phyloP scores from a whole-genome alignment of 768 basidiomycete genomes.

The Candolleomyces eurysporus region DNA sequence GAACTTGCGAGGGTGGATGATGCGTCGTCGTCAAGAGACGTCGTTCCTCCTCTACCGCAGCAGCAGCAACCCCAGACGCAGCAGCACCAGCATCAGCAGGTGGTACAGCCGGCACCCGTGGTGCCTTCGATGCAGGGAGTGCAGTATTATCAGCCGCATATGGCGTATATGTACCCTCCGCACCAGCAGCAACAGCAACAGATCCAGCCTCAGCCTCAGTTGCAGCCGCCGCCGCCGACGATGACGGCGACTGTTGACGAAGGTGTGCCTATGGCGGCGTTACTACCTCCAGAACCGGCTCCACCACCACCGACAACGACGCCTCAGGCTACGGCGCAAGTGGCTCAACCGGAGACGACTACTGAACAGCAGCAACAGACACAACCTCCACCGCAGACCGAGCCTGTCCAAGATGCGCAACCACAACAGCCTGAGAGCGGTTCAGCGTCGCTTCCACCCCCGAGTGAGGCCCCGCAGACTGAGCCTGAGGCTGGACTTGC shows the following conservation, averaged over 20 bases:
- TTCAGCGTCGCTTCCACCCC: neutral
- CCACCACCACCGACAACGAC: too few species aligned
- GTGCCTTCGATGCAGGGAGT: neutral
- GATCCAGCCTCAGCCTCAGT: constrained; percentile 3
- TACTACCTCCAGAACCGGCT: too few species aligned
- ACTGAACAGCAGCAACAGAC: neutral
- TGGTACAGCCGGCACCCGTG: neutral
- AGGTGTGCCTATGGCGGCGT: too few species aligned
- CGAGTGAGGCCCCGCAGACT: neutral
- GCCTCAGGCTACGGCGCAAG: neutral
- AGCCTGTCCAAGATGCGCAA: neutral
- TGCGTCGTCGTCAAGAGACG: constrained; percentile 1
- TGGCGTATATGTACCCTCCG: neutral
- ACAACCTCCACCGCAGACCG: neutral
- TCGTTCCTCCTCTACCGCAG: constrained; percentile 3
- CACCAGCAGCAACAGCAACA: neutral
- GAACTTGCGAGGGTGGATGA: constrained; percentile 57
- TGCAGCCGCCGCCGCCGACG: constrained; percentile 10
- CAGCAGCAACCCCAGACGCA: constrained; percentile 9
- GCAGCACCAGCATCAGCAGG: neutral
- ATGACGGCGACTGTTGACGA: constrained; percentile 6
- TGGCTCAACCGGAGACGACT: neutral
- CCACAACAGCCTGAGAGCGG: neutral
- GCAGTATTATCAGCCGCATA: neutral
- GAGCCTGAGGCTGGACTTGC: neutral